Conservation (phyloP, 805 yeast species). For the Saccharomycopsis sp. region DNA sequence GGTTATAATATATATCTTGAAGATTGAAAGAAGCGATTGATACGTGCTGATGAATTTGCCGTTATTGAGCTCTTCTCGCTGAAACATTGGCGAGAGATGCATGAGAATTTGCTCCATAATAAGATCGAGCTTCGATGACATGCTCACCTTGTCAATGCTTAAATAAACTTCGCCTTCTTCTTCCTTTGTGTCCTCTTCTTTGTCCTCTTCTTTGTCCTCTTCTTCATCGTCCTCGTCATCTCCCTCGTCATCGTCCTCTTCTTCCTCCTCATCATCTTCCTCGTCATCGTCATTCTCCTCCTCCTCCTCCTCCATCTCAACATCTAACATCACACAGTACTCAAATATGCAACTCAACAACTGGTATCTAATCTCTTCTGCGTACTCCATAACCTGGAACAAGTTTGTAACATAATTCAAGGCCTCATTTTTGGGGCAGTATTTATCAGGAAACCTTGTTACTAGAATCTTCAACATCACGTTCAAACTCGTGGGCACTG, state of each 20-base stretch:
- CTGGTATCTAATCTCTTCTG: slow-evolving; percentile 63
- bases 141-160: slow-evolving; percentile 38
- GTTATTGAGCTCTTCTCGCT: slow-evolving; percentile 40
- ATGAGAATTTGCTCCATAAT: slow-evolving; percentile 51
- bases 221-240: slow-evolving; percentile 28
- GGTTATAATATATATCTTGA: slow-evolving; percentile 76
- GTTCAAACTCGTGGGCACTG: slow-evolving; percentile 75
- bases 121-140: slow-evolving; percentile 64
- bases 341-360: slow-evolving; percentile 79
- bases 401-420: slow-evolving; percentile 61
- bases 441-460: slow-evolving; percentile 71
- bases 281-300: slow-evolving; percentile 41
- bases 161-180: slow-evolving; percentile 39
- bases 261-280: slow-evolving; percentile 28
- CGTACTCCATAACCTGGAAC: slow-evolving; percentile 51
- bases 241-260: slow-evolving; percentile 28
- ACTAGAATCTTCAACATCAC: slow-evolving; percentile 50
- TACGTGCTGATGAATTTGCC: slow-evolving; percentile 64
- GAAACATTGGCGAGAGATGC: slow-evolving; percentile 41
- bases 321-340: slow-evolving; percentile 77
- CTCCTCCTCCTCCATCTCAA: slow-evolving; percentile 75
- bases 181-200: slow-evolving; percentile 26
- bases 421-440: slow-evolving; percentile 43
- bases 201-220: slow-evolving; percentile 25
- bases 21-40: slow-evolving; percentile 65